Conservation (phyloP, 2,329 filamentous ascomycete species). For the Ampelomyces quisqualis region DNA sequence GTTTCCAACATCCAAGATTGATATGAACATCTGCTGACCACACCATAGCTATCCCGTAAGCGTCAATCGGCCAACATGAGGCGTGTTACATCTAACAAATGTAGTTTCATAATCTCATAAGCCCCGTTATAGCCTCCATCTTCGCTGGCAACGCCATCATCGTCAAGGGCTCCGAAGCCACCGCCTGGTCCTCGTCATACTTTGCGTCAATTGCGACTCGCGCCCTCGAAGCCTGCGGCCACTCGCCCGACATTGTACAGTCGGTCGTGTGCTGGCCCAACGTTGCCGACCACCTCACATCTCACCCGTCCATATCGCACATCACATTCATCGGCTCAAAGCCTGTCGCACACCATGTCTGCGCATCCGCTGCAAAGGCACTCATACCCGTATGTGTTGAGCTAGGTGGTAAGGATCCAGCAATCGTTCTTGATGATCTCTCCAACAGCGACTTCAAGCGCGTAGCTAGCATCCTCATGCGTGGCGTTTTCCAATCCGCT, state of each 20-base stretch:
- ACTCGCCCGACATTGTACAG: conserved; percentile 80
- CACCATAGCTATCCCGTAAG: conserved; percentile 47
- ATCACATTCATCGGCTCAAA: conserved; percentile 95
- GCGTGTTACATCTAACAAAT: conserved; percentile 32
- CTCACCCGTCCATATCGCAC: conserved; percentile 80
- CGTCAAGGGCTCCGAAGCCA: conserved; percentile 93
- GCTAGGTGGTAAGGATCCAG: conserved; percentile 92
- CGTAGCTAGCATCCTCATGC: conserved; percentile 79
- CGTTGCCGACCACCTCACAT: conserved; percentile 77
- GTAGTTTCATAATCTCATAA: conserved; percentile 89
- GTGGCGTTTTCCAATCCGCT: conserved; percentile 90
- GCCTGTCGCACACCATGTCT: conserved; percentile 83
- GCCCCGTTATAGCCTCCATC: conserved; percentile 83
- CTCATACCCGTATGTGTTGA: conserved; percentile 90
- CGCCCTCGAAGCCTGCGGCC: conserved; percentile 78
- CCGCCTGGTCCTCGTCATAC: conserved; percentile 86
- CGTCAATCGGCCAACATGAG: too few relatives aligned
- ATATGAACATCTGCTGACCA: conserved; percentile 11
- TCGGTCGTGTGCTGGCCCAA: conserved; percentile 84
- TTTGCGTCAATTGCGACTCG: conserved; percentile 77
- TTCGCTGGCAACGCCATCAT: conserved; percentile 91
- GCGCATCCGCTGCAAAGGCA: conserved; percentile 77
- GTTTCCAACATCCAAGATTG: conserved; percentile 14
- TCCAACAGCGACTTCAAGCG: conserved; percentile 63
- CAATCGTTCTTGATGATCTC: conserved; percentile 81